phyloP scores from a whole-genome alignment of 2,329 filamentous ascomycete genomes.

The Pestalotiopsis sp. region DNA sequence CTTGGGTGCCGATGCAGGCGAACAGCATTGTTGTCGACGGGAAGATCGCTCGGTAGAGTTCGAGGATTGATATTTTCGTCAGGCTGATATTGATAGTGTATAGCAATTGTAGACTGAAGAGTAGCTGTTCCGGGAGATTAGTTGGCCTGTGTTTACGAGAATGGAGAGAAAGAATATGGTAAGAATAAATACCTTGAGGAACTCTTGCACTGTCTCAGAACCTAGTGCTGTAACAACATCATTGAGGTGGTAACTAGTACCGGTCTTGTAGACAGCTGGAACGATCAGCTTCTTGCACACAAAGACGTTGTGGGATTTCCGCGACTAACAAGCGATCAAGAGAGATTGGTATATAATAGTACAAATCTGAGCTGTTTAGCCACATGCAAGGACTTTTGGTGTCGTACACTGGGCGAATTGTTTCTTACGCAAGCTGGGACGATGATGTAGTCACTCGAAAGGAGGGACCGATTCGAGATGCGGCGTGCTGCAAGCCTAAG shows the following conservation, averaged over 20 bases:
- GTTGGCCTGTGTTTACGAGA: background rate
- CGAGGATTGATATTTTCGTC: conserved; percentile 12
- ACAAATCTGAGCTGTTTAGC: background rate
- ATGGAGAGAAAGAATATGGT: too few relatives aligned
- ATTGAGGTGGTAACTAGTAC: background rate
- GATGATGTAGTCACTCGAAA: background rate
- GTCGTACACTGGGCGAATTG: background rate
- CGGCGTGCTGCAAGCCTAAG: background rate
- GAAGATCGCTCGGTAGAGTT: conserved; percentile 8
- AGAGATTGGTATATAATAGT: background rate
- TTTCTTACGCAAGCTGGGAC: background rate
- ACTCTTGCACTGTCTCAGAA: background rate
- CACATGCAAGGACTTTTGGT: background rate
- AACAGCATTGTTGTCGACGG: background rate
- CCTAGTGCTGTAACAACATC: background rate
- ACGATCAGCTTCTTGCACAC: background rate
- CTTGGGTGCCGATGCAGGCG: background rate
- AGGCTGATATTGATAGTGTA: conserved; percentile 8
- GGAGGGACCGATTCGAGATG: background rate
- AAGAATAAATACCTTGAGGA: background rate
- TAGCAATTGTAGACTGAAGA: background rate
- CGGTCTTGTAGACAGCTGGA: background rate
- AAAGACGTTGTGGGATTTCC: background rate
- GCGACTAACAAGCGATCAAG: background rate
- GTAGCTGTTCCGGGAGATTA: background rate